Evolutionary conservation across 352 stramenopile species (phyloP).

Genomic region (Pythium brachiatum): DNA sequence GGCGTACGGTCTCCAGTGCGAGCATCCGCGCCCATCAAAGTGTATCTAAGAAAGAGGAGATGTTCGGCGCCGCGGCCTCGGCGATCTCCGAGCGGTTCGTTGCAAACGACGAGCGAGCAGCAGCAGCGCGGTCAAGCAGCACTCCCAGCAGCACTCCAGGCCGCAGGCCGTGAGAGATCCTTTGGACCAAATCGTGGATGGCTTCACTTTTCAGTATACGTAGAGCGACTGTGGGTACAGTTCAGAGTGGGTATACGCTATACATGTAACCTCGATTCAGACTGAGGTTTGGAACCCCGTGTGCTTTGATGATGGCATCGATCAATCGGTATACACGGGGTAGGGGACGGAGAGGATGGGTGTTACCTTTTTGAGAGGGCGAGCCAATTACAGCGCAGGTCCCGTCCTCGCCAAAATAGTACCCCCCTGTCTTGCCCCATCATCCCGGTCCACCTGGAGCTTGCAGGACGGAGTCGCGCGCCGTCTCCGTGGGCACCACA

Average conservation of each 20-base stretch:
- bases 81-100: conserved; percentile 79
- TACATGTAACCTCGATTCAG: too few species aligned
- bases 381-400: too few species aligned
- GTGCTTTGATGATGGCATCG: background rate
- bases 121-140: background rate
- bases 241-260: too few species aligned
- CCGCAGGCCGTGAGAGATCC: background rate
- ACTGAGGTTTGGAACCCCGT: too few species aligned
- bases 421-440: too few species aligned
- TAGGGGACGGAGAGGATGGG: too few species aligned
- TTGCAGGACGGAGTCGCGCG: background rate
- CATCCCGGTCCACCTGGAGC: too few species aligned
- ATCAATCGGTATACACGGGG: too few species aligned
- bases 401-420: too few species aligned
- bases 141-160: background rate
- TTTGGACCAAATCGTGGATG: too few species aligned
- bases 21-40: conserved; percentile 59
- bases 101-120: conserved; percentile 33
- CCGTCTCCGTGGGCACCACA: too few species aligned
- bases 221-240: background rate
- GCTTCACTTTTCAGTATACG: background rate
- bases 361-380: too few species aligned
- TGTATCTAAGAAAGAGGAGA: conserved; percentile 84
- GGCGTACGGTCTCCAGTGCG: conserved; percentile 59
- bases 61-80: conserved; percentile 75